Percentiles rank a stretch among this genome's conserved stretches.
Evolutionary conservation across 2,329 filamentous ascomycete genomes (phyloP).

Genomic region (Ramichloridium luteum): DNA sequence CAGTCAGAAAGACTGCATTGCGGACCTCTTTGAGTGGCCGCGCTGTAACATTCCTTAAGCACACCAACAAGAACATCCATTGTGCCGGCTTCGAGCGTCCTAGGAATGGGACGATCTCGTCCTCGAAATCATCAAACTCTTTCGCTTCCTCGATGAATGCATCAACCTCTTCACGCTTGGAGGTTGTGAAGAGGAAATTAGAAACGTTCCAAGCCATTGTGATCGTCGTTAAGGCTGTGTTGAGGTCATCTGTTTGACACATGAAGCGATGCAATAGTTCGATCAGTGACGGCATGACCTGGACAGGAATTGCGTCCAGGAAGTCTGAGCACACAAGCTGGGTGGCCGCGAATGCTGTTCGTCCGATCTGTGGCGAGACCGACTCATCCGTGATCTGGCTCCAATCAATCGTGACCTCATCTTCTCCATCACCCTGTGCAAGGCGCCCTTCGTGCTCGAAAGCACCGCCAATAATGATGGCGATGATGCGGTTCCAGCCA

Average conservation of each 20-base stretch:
- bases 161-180: constrained; percentile 28
- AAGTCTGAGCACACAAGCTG: constrained; percentile 96
- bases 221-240: constrained; percentile 89
- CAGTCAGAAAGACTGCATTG: constrained; percentile 80
- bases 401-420: constrained; percentile 19
- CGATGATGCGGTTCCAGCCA: constrained; percentile 78
- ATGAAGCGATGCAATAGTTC: constrained; percentile 84
- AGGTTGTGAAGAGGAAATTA: constrained; percentile 57
- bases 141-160: constrained; percentile 11
- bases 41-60: constrained; percentile 58
- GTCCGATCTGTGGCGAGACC: constrained; percentile 61
- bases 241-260: constrained; percentile 79
- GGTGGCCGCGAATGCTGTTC: constrained; percentile 76
- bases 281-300: constrained; percentile 66
- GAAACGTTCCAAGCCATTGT: constrained; percentile 95
- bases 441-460: constrained; percentile 40
- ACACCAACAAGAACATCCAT: constrained; percentile 65
- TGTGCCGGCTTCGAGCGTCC: constrained; percentile 40
- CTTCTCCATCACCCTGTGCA: constrained; percentile 4
- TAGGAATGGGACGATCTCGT: constrained; percentile 10
- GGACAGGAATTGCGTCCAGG: constrained; percentile 54
- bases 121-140: constrained; percentile 15
- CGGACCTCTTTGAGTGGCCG: constrained; percentile 64
- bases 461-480: constrained; percentile 68
- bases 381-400: constrained; percentile 22